Evolutionary conservation across 371 early-diverging fungal species (phyloP), one percentile per base, ranked within the genome.

Genomic region (Paraphysoderma sedebokerense): DNA sequence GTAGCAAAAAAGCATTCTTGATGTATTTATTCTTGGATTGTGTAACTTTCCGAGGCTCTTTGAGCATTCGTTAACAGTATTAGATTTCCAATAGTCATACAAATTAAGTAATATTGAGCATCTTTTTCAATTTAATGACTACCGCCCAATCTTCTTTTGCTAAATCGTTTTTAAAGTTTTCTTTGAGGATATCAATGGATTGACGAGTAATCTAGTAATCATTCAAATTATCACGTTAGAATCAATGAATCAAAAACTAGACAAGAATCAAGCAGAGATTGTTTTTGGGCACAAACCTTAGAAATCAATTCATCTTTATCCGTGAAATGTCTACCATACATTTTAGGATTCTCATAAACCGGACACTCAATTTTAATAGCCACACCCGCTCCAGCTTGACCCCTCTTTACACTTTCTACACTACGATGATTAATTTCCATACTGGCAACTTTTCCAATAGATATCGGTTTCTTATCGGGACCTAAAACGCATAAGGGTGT

Each of bases 141-240:
- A 92, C 65, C 30, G 60, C 76, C 92, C 95, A 91, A 41, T 96
- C 97, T 31, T 97, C 98, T 66, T 85, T 83, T 45, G 75, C 66
- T 54, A 99, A 47, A 57, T 98, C 98, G 48, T 87, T 81, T 53
- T 91, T 81, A 83, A 98, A 99, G 29, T 76, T 82, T 49, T 85
- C 80, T 71, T 99, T 99, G 57, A 99, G 72, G 34, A 98, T 74
- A 65, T 98, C 93, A 60, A 99, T 99, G 29, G 92, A 92, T 42
- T 67, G 67, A 37, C 99, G 86, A 15, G 92, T 81, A 55, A 99
- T 81, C 63, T 75, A 52, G 28, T 76, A 66, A 36, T 48, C 38
- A 23, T 27, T 28, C 23, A 51, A 41, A n/a, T n/a, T 26, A 31
- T 36, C 5, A 30, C 5, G 15, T 3, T 26, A n/a, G 29, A 51